Base-by-base conservation (phyloP, 139 green algal genomes). In the Chlorella sp. region DNA sequence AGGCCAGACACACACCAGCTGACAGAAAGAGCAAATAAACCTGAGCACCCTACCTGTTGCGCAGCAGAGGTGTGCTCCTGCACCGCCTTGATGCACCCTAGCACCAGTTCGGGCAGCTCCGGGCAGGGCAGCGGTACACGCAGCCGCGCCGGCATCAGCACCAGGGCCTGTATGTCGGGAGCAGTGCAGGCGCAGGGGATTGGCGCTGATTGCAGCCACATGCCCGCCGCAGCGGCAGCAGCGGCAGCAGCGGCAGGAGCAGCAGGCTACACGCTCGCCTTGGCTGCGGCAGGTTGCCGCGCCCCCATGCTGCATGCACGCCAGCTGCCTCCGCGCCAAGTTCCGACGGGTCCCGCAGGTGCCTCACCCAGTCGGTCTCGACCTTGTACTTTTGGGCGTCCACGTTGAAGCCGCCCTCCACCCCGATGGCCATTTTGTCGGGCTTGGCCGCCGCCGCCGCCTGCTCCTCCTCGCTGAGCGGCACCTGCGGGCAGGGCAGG, bases 41-140 rank as follows among this genome's bases (percentile, higher is more conserved):
- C n/a, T n/a, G n/a, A n/a, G n/a, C n/a, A 26, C 36, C 72, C 41
- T 40, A 40, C 89, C 73, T 94, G 86, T 51, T 80, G 77, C 69
- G 86, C 90, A 3, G 92, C 95, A 36, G 91, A 92, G 70, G 96
- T 93, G 87, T 98, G 93, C 36, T 85, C 83, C 92, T 98, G 85
- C 41, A 96, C 87, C 11, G 90, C 92, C 2, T 88, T 81, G 20
- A 96, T 90, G 22, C 92, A 89, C 38, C 92, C 81, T 44, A 95
- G 84, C n/a, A 98, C 91, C 19, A 92, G 44, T 86, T 95, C 91
- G 16, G 96, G 95, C 74, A 98, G 90, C 20, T 95, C 91, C 0
- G 87, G 80, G 87, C 92, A 96, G 19, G 95, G 95, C 79, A 98
- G 87, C 16, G 86, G 79, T 9, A 98, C 81, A 8, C 68, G 58